These are phyloP conservation scores for Scutellaria minor DNA, from an alignment of 257 asterid genomes.

Conservation along the genomic window DNA sequence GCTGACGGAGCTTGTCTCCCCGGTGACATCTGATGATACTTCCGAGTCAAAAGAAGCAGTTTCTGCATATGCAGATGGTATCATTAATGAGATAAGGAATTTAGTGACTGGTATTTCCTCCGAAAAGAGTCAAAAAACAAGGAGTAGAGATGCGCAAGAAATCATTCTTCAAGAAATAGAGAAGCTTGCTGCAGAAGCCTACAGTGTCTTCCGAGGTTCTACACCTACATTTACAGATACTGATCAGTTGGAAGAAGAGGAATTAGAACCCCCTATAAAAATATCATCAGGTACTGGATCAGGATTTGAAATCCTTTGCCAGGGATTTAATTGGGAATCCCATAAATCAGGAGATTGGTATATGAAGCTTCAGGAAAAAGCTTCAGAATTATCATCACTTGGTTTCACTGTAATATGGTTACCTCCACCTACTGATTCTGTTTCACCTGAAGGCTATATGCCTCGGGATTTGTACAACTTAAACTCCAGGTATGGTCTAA, in stretches of 20 bases:
- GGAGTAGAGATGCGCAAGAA: conserved; percentile 72
- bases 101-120: conserved; percentile 76
- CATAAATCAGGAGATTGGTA: conserved; percentile 96
- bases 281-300: conserved; percentile 87
- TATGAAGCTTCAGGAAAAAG: conserved; percentile 70
- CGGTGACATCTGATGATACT: conserved; percentile 35
- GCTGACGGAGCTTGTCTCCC: conserved; percentile 38
- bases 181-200: conserved; percentile 99
- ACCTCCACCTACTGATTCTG: conserved; percentile 98
- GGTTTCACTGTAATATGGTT: conserved; percentile 95
- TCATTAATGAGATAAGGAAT: conserved; percentile 74
- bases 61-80: conserved; percentile 62
- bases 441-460: conserved; percentile 99
- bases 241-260: conserved; percentile 50
- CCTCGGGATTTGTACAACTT: conserved; percentile 89
- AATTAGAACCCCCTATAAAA: conserved; percentile 43
- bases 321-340: conserved; percentile 98
- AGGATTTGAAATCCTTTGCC: conserved; percentile 86
- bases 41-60: conserved; percentile 48
- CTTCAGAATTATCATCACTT: conserved; percentile 69
- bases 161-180: conserved; percentile 95
- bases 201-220: conserved; percentile 77
- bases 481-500: conserved; percentile 77
- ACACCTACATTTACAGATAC: conserved; percentile 55
- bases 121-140: conserved; percentile 58